Percentiles rank a stretch among this genome's conserved stretches.
Evolutionary conservation across 2,329 filamentous ascomycete genomes (phyloP).

Genomic region (Leptoxyphium fumago): DNA sequence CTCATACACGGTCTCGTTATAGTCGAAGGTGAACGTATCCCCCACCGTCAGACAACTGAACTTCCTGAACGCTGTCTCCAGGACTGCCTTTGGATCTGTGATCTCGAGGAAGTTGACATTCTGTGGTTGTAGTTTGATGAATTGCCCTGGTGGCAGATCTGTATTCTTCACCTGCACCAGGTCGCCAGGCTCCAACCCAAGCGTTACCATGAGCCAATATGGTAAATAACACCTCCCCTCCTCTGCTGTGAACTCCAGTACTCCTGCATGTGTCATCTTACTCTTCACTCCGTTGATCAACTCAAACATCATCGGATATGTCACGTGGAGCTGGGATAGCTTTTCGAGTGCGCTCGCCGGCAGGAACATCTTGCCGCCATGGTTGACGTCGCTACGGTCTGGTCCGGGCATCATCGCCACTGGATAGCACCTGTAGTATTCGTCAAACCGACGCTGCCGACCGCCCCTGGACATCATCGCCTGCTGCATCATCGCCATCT

Average conservation of each 20-base stretch:
- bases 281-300: constrained; percentile 74
- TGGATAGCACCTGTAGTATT: constrained; percentile 96
- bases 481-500: constrained; percentile 38
- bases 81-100: constrained; percentile 88
- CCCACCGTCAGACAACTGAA: constrained; percentile 88
- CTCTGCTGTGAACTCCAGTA: constrained; percentile 93
- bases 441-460: constrained; percentile 71
- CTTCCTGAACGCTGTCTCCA: constrained; percentile 91
- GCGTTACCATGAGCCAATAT: constrained; percentile 93
- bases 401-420: constrained; percentile 85
- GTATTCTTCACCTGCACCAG: constrained; percentile 92
- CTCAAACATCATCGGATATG: constrained; percentile 95
- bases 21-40: constrained; percentile 89
- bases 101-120: constrained; percentile 90
- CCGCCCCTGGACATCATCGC: constrained; percentile 36
- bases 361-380: constrained; percentile 93
- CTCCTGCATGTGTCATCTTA: constrained; percentile 78
- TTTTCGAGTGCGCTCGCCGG: constrained; percentile 95
- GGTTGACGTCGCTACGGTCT: constrained; percentile 80
- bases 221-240: constrained; percentile 93
- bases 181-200: constrained; percentile 80
- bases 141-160: constrained; percentile 72
- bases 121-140: constrained; percentile 95
- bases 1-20: constrained; percentile 88
- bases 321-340: constrained; percentile 86